phyloP scores from a whole-genome alignment of 2,329 filamentous ascomycete genomes.

The Calonectria hawksworthii region DNA sequence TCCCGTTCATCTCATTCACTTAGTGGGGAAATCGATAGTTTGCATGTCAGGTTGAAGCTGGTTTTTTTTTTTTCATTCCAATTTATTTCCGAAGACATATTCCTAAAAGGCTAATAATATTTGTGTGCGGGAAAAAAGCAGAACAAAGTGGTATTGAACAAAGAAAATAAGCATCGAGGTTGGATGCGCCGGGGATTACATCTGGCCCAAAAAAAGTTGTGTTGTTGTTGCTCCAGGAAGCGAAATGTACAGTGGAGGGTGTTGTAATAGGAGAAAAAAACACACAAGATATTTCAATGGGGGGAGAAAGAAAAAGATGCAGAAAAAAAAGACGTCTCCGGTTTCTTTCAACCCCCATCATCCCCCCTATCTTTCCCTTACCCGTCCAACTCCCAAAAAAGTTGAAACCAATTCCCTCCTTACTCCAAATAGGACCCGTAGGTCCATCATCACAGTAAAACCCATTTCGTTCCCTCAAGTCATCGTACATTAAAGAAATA shows the following conservation, averaged over 20 bases:
- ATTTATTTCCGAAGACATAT: neutral
- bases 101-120: neutral
- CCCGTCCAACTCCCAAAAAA: constrained; percentile 26
- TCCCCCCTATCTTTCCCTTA: constrained; percentile 12
- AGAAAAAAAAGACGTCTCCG: neutral
- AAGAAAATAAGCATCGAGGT: constrained; percentile 30
- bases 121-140: neutral
- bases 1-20: neutral
- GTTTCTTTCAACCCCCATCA: constrained; percentile 19
- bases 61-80: neutral
- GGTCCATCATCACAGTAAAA: constrained; percentile 24
- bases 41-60: neutral
- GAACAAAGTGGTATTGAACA: constrained; percentile 29
- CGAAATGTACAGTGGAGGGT: constrained; percentile 32
- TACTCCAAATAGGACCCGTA: constrained; percentile 37
- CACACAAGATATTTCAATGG: neutral
- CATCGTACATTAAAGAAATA: constrained; percentile 37
- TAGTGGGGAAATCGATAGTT: neutral
- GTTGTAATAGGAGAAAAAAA: neutral
- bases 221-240: constrained; percentile 15
- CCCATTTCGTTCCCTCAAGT: constrained; percentile 29
- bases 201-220: neutral
- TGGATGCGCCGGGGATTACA: constrained; percentile 24
- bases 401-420: constrained; percentile 32
- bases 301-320: neutral